Evolutionary conservation across 2,329 filamentous ascomycete genomes (phyloP).

Genomic region (Bipolaris victoriae): DNA sequence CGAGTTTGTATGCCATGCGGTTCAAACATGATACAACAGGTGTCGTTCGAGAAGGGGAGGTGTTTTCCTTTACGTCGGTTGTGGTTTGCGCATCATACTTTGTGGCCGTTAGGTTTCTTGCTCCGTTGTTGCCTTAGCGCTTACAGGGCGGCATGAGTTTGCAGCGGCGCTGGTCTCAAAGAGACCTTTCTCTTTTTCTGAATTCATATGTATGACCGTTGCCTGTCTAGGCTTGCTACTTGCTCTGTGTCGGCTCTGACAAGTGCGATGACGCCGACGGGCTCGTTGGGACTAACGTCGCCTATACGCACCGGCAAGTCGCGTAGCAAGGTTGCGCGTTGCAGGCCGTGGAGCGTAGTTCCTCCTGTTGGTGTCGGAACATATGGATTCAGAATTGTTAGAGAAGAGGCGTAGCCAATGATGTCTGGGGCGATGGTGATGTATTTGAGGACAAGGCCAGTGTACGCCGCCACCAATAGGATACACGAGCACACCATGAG

Average conservation of each 20-base stretch:
- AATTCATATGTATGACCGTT: slow-evolving; percentile 32
- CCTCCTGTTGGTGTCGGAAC: slow-evolving; percentile 9
- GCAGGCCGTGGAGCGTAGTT: slow-evolving; percentile 19
- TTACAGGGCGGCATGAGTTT: not conserved
- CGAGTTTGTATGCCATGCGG: not conserved
- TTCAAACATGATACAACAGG: slow-evolving; percentile 1
- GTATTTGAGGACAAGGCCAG: slow-evolving; percentile 37
- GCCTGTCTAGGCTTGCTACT: slow-evolving; percentile 25
- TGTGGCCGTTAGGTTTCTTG: not conserved
- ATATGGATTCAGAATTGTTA: slow-evolving; percentile 13
- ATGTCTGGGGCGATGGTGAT: slow-evolving; percentile 34
- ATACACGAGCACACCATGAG: slow-evolving; percentile 33
- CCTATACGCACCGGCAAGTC: slow-evolving; percentile 35
- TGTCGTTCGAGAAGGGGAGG: not conserved
- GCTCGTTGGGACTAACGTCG: slow-evolving; percentile 37
- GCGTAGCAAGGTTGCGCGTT: slow-evolving; percentile 29
- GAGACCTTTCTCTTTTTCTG: not conserved
- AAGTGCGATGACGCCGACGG: slow-evolving; percentile 37
- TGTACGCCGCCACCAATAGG: slow-evolving; percentile 33
- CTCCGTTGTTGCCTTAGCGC: not conserved
- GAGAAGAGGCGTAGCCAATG: slow-evolving; percentile 32
- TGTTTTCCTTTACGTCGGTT: not conserved
- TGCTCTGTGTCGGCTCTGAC: slow-evolving; percentile 27
- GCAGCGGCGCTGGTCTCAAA: too few species aligned
- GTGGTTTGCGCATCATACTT: not conserved